A percentile compares a stretch with the other conserved stretches of the same genome.
Conservation (phyloP, 192 early-diverging fungal genomes). For the Backusella australiensis region DNA sequence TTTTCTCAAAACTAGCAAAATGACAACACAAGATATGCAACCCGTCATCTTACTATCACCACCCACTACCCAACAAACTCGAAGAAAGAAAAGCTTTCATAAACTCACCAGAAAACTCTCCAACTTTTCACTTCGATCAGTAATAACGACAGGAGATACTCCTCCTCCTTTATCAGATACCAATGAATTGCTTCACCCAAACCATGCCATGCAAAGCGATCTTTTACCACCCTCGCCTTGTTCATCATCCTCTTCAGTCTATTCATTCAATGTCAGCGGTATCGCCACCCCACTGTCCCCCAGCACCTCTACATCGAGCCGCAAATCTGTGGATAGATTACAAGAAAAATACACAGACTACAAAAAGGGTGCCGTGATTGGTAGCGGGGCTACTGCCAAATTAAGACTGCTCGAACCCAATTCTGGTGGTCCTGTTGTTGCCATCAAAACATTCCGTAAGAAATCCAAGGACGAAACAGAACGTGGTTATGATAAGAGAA, state of each 20-base stretch:
- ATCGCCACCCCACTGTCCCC: background rate
- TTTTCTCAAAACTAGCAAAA: background rate
- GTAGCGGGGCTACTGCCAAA: slow-evolving; percentile 87
- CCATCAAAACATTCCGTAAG: slow-evolving; percentile 92
- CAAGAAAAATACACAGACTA: slow-evolving; percentile 20
- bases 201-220: background rate
- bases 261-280: background rate
- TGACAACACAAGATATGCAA: background rate
- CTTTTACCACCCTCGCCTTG: slow-evolving; percentile 1
- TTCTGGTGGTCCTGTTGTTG: slow-evolving; percentile 56
- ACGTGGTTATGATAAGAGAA: slow-evolving; percentile 91
- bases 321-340: background rate
- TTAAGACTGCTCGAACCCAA: slow-evolving; percentile 67
- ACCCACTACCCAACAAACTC: background rate
- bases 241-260: background rate
- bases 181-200: background rate
- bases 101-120: slow-evolving; percentile 2
- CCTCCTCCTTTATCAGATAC: background rate
- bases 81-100: background rate
- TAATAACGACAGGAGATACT: background rate
- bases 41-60: slow-evolving; percentile 12
- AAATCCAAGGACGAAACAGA: slow-evolving; percentile 74
- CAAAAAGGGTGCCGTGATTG: slow-evolving; percentile 43
- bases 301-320: background rate
- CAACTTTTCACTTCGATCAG: background rate